Percentiles rank a stretch among this genome's conserved stretches.
phyloP scores from a whole-genome alignment of 345 rosid genomes.

The Hevea brasiliensis region DNA sequence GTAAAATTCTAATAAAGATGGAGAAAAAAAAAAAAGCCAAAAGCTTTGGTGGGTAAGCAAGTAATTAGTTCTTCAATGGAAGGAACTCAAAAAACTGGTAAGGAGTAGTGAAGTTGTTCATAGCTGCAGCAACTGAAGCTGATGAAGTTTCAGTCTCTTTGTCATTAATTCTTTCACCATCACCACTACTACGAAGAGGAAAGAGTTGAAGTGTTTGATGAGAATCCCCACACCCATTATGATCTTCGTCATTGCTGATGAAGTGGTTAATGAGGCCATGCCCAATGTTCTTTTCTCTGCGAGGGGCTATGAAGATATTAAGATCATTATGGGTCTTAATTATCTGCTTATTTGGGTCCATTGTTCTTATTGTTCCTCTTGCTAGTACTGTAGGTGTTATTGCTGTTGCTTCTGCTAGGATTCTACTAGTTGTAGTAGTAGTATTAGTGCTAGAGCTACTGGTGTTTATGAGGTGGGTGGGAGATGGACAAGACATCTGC shows the following conservation, averaged over 20 bases:
- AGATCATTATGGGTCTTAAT: conserved; percentile 25
- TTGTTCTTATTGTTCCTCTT: conserved; percentile 23
- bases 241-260: conserved; percentile 22
- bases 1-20: conserved; percentile 8
- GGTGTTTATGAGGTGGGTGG: conserved; percentile 43
- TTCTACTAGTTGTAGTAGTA: not conserved
- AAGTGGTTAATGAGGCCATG: conserved; percentile 21
- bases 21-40: not conserved
- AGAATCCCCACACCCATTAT: conserved; percentile 36
- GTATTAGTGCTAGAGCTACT: conserved; percentile 20
- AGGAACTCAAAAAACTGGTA: conserved; percentile 77
- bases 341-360: conserved; percentile 31
- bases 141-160: conserved; percentile 36
- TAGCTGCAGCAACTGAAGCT: conserved; percentile 16
- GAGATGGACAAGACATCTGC: conserved; percentile 49
- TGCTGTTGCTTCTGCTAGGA: not conserved
- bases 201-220: conserved; percentile 73
- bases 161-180: conserved; percentile 28
- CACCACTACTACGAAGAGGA: conserved; percentile 47
- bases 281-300: conserved; percentile 26
- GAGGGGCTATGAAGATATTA: conserved; percentile 36
- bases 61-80: conserved; percentile 60
- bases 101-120: conserved; percentile 32
- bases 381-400: conserved; percentile 5
- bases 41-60: not conserved